phyloP scores from a whole-genome alignment of 108 stramenopile species.

The Poteriospumella lacustris region DNA sequence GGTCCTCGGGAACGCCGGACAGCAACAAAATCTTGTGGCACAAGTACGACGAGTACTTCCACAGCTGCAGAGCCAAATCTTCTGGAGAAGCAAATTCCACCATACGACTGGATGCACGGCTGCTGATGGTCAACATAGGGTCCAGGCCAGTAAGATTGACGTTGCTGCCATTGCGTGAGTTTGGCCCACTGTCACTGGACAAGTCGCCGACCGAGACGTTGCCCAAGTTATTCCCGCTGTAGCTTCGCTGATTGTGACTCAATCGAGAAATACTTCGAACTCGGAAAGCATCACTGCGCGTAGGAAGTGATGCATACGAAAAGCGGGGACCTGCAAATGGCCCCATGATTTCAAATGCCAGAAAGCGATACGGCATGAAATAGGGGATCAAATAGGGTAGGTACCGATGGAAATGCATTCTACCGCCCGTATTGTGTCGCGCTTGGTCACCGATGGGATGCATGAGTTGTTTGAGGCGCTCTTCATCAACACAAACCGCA shows the following conservation, averaged over 20 bases:
- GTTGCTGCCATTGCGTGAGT: too few relatives aligned
- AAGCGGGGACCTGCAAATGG: conserved; percentile 22
- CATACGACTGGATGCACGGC: too few relatives aligned
- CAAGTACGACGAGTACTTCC: not conserved
- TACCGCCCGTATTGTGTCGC: not conserved
- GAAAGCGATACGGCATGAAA: not conserved
- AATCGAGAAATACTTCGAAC: too few relatives aligned
- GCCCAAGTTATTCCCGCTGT: too few relatives aligned
- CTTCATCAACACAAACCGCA: not conserved
- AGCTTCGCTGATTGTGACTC: too few relatives aligned
- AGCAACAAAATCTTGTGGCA: not conserved
- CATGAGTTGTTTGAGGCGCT: not conserved
- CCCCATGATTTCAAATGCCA: conserved; percentile 14
- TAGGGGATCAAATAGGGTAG: conserved; percentile 11
- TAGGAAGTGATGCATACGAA: not conserved
- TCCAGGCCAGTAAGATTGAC: too few relatives aligned
- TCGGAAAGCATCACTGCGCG: not conserved
- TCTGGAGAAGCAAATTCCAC: too few relatives aligned
- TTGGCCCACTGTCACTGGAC: too few relatives aligned
- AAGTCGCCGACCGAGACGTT: too few relatives aligned
- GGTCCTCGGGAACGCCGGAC: not conserved
- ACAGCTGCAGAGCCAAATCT: not conserved
- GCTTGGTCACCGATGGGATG: not conserved
- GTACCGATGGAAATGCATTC: not conserved
- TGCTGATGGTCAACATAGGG: too few relatives aligned